Evolutionary conservation across 2,329 filamentous ascomycete genomes (phyloP), one percentile per base, ranked within the genome.

Genomic region (Pseudodiploospora longispora): DNA sequence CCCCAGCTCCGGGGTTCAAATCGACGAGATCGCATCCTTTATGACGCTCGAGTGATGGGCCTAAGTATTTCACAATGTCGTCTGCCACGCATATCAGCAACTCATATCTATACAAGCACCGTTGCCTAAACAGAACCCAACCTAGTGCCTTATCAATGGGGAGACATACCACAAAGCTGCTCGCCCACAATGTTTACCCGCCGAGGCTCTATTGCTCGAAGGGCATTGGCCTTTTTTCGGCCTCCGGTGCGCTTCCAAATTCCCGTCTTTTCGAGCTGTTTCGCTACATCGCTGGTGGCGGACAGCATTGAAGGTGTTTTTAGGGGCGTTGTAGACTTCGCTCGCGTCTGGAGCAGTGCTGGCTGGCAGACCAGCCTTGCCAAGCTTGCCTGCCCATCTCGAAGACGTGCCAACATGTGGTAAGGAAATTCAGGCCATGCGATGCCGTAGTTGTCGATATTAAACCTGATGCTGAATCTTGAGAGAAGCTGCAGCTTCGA

Each of bases 1-100:
- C 43, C 6, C 89, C 87, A 1, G 69, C 68, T 10, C 89, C 89
- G 0, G 91, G 91, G 60, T 90, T 87, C 44, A 95, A 69, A 59
- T 97, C 91, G 55, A 98, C 70, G 37, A 97, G 75, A 55, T 95
- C 89, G 64, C 90, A 89, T 43, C 87, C 86, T 40, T 72, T 68
- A 61, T 93, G 83, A 37, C 79, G 76, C 31, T 78, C 67, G 12
- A 97, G 73, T 3, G 80, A 80, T 1, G 76, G 74, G 3, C 76
- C 78, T n/a, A 94, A 66, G 48, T 86, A 86, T 6, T 77, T 60
- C 38, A 95, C 55, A 10, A 85, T 68, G 54, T 91, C 82, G 57
- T 88, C 85, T 82, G 41, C 10, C 37, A 6, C 6, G 7, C 19
- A 19, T 19, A 19, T 19, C 19, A 19, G 19, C 19, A 19, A 19